phyloP scores from a whole-genome alignment of 2,329 filamentous ascomycete species.

The Hymenoscyphus salicellus region DNA sequence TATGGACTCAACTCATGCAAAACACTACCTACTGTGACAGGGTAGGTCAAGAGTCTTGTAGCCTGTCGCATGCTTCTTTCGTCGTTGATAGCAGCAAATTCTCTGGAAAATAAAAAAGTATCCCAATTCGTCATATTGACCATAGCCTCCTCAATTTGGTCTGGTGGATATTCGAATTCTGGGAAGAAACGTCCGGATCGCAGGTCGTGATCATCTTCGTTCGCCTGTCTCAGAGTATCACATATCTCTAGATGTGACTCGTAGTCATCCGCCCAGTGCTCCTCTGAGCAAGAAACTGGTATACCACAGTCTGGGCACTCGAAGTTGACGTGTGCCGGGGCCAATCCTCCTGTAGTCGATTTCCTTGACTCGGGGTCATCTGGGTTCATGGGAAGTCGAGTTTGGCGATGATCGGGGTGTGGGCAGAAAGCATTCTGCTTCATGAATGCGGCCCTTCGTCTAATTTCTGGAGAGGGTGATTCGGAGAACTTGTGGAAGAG shows the following conservation, averaged over 20 bases:
- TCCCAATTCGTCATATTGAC: constrained; percentile 99
- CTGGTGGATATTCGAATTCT: constrained; percentile 87
- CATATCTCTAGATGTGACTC: constrained; percentile 90
- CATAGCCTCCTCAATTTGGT: constrained; percentile 86
- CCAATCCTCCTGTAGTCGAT: constrained; percentile 50
- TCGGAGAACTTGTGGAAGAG: constrained; percentile 90
- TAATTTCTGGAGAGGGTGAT: constrained; percentile 85
- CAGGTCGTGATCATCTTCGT: constrained; percentile 96
- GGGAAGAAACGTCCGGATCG: constrained; percentile 86
- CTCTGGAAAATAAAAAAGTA: constrained; percentile 87
- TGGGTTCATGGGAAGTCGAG: constrained; percentile 63
- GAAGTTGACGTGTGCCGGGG: constrained; percentile 82
- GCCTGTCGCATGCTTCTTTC: constrained; percentile 90
- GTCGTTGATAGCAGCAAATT: constrained; percentile 87
- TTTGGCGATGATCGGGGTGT: constrained; percentile 80
- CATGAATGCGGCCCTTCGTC: constrained; percentile 84
- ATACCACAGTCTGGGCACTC: constrained; percentile 96
- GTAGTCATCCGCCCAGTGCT: constrained; percentile 95
- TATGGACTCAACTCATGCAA: constrained; percentile 95
- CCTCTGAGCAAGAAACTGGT: constrained; percentile 88
- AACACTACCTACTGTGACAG: constrained; percentile 84
- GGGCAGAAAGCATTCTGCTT: constrained; percentile 91
- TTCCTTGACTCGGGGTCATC: constrained; percentile 62
- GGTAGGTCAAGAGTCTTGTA: constrained; percentile 89
- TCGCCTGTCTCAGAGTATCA: constrained; percentile 86